phyloP scores from a whole-genome alignment of 352 stramenopile species.

The Phytophthora constricta region DNA sequence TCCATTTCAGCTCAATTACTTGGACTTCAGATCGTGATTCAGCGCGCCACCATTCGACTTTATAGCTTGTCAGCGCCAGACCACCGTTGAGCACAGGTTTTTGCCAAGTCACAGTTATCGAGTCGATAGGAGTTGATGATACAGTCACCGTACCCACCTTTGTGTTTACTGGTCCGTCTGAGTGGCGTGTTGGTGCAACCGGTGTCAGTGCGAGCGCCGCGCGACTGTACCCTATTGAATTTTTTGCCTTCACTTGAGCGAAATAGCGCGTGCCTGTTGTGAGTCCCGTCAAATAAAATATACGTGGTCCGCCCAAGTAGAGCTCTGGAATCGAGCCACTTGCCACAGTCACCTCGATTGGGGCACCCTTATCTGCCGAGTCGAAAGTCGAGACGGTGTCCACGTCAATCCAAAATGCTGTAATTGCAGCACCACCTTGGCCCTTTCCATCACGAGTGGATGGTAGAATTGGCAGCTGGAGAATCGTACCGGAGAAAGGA shows the following conservation, averaged over 20 bases:
- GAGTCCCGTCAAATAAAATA: slow-evolving; percentile 80
- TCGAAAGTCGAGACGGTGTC: slow-evolving; percentile 81
- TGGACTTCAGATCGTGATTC: slow-evolving; percentile 72
- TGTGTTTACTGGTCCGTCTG: slow-evolving; percentile 60
- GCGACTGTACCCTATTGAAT: slow-evolving; percentile 69
- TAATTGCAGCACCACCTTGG: slow-evolving; percentile 48
- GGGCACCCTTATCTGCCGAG: slow-evolving; percentile 53
- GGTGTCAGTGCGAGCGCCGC: slow-evolving; percentile 66
- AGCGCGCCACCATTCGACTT: slow-evolving; percentile 84
- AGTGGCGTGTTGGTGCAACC: slow-evolving; percentile 55
- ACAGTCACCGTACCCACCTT: slow-evolving; percentile 62
- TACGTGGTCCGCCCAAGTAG: slow-evolving; percentile 56
- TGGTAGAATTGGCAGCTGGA: slow-evolving; percentile 83
- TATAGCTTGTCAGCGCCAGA: slow-evolving; percentile 73
- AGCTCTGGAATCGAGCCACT: slow-evolving; percentile 50
- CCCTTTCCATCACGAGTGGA: slow-evolving; percentile 72
- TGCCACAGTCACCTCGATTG: slow-evolving; percentile 41
- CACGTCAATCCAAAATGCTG: slow-evolving; percentile 68
- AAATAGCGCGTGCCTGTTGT: slow-evolving; percentile 83
- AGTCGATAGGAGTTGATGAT: slow-evolving; percentile 58
- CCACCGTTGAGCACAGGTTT: slow-evolving; percentile 66
- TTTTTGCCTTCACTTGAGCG: slow-evolving; percentile 84
- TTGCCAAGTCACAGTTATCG: slow-evolving; percentile 79
- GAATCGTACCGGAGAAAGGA: slow-evolving; percentile 58
- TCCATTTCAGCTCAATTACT: slow-evolving; percentile 88